These are phyloP conservation scores for Xanthoceras sorbifolium DNA, from an alignment of 345 rosid species.

Conservation along the genomic window DNA sequence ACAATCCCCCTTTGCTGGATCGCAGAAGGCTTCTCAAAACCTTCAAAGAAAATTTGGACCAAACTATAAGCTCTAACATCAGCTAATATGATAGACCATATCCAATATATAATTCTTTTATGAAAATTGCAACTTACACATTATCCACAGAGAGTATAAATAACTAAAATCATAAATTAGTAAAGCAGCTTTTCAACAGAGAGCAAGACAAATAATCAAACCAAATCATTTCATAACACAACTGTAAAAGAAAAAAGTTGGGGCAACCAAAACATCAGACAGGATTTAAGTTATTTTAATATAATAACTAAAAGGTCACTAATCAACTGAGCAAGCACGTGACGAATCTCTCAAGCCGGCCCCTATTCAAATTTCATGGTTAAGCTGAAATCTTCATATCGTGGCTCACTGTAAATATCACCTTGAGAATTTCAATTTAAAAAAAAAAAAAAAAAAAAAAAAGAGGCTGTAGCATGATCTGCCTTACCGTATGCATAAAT, in stretches of 20 bases:
- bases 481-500: conserved; percentile 49
- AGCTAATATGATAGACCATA: background rate
- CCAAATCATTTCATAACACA: background rate
- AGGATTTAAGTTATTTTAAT: background rate
- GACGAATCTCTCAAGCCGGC: background rate
- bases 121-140: background rate
- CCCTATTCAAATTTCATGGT: background rate
- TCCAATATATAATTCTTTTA: background rate
- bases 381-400: background rate
- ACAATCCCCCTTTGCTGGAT: conserved; percentile 86
- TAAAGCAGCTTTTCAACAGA: background rate
- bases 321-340: background rate
- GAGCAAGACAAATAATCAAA: background rate
- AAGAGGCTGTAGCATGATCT: background rate
- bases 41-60: conserved; percentile 25
- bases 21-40: conserved; percentile 89
- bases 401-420: background rate
- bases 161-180: background rate
- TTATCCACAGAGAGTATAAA: background rate
- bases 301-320: background rate
- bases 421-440: background rate
- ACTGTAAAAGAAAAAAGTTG: background rate
- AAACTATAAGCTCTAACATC: background rate
- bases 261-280: background rate
- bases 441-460: background rate